These are phyloP conservation scores for Dichotomopilus funicola DNA, from an alignment of 2,329 filamentous ascomycete species.

Conservation along the genomic window DNA sequence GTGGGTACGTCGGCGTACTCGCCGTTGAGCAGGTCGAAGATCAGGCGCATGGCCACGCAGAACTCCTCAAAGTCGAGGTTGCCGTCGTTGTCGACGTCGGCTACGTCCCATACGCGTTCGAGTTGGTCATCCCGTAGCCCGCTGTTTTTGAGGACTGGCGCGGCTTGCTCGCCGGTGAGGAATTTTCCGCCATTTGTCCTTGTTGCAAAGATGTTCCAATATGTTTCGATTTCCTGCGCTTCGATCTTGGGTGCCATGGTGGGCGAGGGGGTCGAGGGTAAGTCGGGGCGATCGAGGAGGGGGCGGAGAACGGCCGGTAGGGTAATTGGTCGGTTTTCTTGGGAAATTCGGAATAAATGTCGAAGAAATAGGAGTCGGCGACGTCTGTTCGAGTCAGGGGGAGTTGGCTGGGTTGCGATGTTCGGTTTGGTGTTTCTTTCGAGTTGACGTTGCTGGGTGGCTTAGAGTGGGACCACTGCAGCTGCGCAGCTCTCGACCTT, in stretches of 20 bases:
- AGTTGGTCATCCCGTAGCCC: slow-evolving; percentile 66
- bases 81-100: slow-evolving; percentile 94
- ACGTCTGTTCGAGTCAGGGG: too few relatives aligned
- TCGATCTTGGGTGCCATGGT: slow-evolving; percentile 49
- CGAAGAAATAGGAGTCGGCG: too few relatives aligned
- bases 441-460: too few relatives aligned
- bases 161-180: slow-evolving; percentile 55
- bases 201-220: slow-evolving; percentile 59
- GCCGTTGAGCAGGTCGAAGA: slow-evolving; percentile 95
- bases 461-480: too few relatives aligned
- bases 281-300: neutral
- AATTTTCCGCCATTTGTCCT: slow-evolving; percentile 54
- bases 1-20: slow-evolving; percentile 86
- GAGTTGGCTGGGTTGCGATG: too few relatives aligned
- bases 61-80: slow-evolving; percentile 99
- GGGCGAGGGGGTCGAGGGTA: neutral
- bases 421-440: too few relatives aligned
- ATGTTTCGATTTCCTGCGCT: slow-evolving; percentile 56
- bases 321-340: too few relatives aligned
- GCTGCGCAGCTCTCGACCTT: too few relatives aligned
- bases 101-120: slow-evolving; percentile 95
- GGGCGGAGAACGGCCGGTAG: neutral
- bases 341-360: too few relatives aligned
- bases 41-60: slow-evolving; percentile 96
- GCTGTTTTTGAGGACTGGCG: slow-evolving; percentile 58